These are phyloP conservation scores for Clohesyomyces aquaticus DNA, from an alignment of 495 filamentous ascomycete species.

Conservation along the genomic window DNA sequence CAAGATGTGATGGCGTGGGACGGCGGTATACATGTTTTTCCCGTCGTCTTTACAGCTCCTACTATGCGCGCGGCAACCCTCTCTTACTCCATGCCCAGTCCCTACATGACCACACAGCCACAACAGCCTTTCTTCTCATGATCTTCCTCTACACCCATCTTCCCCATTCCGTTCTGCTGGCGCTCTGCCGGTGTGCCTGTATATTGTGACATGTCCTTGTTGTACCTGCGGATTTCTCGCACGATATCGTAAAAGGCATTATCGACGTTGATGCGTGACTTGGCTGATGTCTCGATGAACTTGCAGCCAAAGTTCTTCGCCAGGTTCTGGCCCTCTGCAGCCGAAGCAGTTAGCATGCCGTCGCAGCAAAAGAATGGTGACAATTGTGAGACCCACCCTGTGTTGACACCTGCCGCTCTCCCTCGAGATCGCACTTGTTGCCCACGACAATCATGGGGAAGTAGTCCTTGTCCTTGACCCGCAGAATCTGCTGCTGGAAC, in stretches of 20 bases:
- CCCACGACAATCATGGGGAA: conserved; percentile 99
- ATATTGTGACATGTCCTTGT: conserved; percentile 93
- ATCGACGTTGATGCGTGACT: conserved; percentile 97
- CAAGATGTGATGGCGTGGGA: conserved; percentile 28
- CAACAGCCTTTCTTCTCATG: conserved; percentile 79
- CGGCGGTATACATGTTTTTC: conserved; percentile 35
- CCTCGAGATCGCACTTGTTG: conserved; percentile 98
- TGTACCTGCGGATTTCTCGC: conserved; percentile 94
- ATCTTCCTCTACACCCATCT: conserved; percentile 77
- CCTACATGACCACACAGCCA: conserved; percentile 87
- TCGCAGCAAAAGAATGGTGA: conserved; percentile 1
- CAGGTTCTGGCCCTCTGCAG: conserved; percentile 84
- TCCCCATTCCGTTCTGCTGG: conserved; percentile 63
- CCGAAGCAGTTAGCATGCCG: conserved; percentile 27
- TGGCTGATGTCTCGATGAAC: conserved; percentile 98
- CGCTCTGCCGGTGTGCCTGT: conserved; percentile 65
- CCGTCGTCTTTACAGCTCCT: conserved; percentile 18
- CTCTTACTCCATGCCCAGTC: neutral
- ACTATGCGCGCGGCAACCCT: conserved; percentile 15
- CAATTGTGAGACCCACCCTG: conserved; percentile 66
- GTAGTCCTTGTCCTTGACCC: conserved; percentile 98
- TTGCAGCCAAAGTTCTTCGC: conserved; percentile 89
- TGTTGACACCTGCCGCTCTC: conserved; percentile 84
- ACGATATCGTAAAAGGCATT: conserved; percentile 98
- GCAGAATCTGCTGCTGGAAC: conserved; percentile 96